Percentiles rank a stretch among this genome's conserved stretches.
phyloP scores from a whole-genome alignment of 2,329 filamentous ascomycete species.

The Leptosphaerulina australis region DNA sequence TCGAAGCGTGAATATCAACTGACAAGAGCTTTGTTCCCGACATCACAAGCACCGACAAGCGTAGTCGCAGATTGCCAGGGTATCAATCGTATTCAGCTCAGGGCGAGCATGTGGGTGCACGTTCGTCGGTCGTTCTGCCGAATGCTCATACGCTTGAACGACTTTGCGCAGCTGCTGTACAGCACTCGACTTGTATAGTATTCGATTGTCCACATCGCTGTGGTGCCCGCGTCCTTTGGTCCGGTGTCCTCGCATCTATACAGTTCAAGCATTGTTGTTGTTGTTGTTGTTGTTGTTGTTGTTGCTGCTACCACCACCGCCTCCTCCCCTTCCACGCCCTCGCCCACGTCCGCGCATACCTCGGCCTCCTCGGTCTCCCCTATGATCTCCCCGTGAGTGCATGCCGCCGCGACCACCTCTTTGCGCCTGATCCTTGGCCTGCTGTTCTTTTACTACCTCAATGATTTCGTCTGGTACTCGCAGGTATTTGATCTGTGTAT shows the following conservation, averaged over 20 bases:
- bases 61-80: background rate
- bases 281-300: no score
- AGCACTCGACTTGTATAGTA: background rate
- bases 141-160: background rate
- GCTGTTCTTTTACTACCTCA: constrained; percentile 90
- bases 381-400: constrained; percentile 60
- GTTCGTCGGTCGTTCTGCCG: background rate
- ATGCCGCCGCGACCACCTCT: constrained; percentile 70
- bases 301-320: no score
- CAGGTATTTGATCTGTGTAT: constrained; percentile 89
- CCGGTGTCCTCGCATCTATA: background rate
- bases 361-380: constrained; percentile 58
- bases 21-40: background rate
- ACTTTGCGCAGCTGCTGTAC: background rate
- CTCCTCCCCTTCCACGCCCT: constrained; percentile 61
- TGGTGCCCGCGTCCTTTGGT: background rate
- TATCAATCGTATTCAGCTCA: constrained; percentile 11
- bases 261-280: constrained; percentile 39
- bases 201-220: background rate
- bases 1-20: background rate
- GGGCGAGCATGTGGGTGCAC: background rate
- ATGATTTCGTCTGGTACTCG: constrained; percentile 96
- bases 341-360: constrained; percentile 62
- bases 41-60: background rate
- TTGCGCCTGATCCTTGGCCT: constrained; percentile 68